A percentile compares a stretch with the other conserved stretches of the same genome.
Evolutionary conservation across 169 alveolate genomes (phyloP).

Genomic region (Eimeria acervulina): DNA sequence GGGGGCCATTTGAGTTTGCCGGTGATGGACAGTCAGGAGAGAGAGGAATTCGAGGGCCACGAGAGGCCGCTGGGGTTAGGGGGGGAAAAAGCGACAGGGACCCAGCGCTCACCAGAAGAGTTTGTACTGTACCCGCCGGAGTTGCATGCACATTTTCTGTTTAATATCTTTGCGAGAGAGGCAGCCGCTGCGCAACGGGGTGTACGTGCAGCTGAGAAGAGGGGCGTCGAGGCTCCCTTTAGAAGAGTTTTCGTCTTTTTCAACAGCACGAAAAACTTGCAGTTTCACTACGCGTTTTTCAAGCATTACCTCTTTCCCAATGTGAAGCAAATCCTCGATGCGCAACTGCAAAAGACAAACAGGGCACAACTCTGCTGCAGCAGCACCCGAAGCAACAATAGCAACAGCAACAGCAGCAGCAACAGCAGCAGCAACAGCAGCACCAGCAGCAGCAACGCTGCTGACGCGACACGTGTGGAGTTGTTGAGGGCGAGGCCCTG

Average conservation of each 20-base stretch:
- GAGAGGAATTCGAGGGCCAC: background rate
- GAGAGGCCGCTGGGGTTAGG: background rate
- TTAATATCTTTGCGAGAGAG: constrained; percentile 38
- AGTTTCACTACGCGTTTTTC: constrained; percentile 78
- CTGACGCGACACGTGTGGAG: background rate
- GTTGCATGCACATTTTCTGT: constrained; percentile 70
- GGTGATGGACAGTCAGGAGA: background rate
- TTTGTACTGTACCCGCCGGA: constrained; percentile 76
- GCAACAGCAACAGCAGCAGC: constrained; percentile 13
- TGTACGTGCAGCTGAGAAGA: background rate
- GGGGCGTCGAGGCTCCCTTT: background rate
- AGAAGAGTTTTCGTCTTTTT: constrained; percentile 51
- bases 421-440: background rate
- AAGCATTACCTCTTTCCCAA: constrained; percentile 69
- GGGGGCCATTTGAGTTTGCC: background rate
- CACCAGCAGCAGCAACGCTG: background rate
- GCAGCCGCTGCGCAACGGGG: constrained; percentile 44
- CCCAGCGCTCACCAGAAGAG: constrained; percentile 53
- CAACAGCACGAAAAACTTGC: constrained; percentile 38
- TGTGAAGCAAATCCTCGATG: background rate
- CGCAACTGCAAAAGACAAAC: background rate
- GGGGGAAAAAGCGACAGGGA: background rate
- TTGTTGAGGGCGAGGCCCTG: background rate
- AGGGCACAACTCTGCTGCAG: background rate
- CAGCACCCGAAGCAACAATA: background rate